phyloP scores from a whole-genome alignment of 305 asterid species.

The Salvia sclarea region DNA sequence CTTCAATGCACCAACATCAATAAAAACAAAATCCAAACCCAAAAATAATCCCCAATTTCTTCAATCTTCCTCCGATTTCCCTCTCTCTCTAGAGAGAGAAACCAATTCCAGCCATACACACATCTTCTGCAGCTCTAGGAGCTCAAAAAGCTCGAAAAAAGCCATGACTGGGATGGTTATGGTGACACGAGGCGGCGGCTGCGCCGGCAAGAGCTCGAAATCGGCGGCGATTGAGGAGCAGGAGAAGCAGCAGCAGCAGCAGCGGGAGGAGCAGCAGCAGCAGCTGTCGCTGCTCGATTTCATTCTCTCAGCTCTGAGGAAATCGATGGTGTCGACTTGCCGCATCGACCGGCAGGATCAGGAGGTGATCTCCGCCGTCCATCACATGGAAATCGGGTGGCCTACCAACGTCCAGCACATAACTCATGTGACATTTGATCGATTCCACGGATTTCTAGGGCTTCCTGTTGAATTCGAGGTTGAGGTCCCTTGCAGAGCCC shows the following conservation, averaged over 20 bases:
- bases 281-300: slow-evolving; percentile 71
- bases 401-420: slow-evolving; percentile 90
- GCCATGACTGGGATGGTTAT: slow-evolving; percentile 74
- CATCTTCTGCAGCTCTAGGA: not conserved
- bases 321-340: slow-evolving; percentile 82
- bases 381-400: slow-evolving; percentile 91
- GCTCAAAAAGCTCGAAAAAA: no score
- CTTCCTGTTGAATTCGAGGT: slow-evolving; percentile 90
- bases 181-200: slow-evolving; percentile 65
- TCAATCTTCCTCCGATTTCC: not conserved
- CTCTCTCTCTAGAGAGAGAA: slow-evolving; percentile 23
- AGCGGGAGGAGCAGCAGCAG: slow-evolving; percentile 47
- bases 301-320: slow-evolving; percentile 68
- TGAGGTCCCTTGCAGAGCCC: slow-evolving; percentile 78
- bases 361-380: slow-evolving; percentile 61
- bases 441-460: slow-evolving; percentile 86
- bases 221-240: slow-evolving; percentile 44
- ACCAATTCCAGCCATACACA: not conserved
- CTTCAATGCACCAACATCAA: slow-evolving; percentile 43
- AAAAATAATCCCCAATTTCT: not conserved
- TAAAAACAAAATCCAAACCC: slow-evolving; percentile 27
- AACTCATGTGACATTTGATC: slow-evolving; percentile 90
- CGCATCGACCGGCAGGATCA: slow-evolving; percentile 60
- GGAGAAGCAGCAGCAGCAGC: slow-evolving; percentile 45
- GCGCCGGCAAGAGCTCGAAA: slow-evolving; percentile 50